These are phyloP conservation scores for Russula vinacea DNA, from an alignment of 768 basidiomycete species.

Conservation along the genomic window DNA sequence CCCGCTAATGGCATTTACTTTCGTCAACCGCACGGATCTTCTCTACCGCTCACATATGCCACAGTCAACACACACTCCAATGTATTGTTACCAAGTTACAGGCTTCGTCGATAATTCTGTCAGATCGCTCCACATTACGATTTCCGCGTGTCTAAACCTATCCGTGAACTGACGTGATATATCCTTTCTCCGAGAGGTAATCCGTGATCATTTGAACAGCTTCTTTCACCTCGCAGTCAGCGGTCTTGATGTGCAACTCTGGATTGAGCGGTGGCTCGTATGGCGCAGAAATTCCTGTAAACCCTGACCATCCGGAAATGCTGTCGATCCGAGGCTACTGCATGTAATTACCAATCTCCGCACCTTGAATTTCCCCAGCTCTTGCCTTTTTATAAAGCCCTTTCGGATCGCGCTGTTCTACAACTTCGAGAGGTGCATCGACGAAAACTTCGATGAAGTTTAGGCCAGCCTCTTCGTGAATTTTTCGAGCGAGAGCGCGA, in stretches of 20 bases:
- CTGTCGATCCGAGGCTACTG: background rate
- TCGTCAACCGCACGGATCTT: background rate
- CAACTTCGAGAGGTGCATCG: conserved; percentile 84
- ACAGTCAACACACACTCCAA: background rate
- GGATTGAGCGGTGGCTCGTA: conserved; percentile 85
- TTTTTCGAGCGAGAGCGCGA: conserved; percentile 72
- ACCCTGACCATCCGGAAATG: conserved; percentile 53
- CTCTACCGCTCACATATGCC: conserved; percentile 4
- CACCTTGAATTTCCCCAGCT: conserved; percentile 93
- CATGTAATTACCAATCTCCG: conserved; percentile 20
- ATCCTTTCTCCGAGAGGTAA: conserved; percentile 70
- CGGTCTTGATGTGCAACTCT: conserved; percentile 90
- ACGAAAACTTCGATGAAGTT: conserved; percentile 93
- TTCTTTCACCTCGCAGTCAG: conserved; percentile 70
- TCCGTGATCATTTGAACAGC: conserved; percentile 75
- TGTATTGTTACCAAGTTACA: conserved; percentile 11
- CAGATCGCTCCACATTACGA: background rate
- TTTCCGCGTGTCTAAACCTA: conserved; percentile 6
- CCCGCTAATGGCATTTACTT: conserved; percentile 18
- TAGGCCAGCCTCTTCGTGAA: conserved; percentile 71
- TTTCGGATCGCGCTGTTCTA: conserved; percentile 93
- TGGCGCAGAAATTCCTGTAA: conserved; percentile 96
- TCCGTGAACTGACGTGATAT: conserved; percentile 17
- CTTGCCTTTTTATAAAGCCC: conserved; percentile 96
- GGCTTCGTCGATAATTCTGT: conserved; percentile 3